Base-by-base conservation (phyloP, 2,329 filamentous ascomycete genomes). In the Biscogniauxia sp. region DNA sequence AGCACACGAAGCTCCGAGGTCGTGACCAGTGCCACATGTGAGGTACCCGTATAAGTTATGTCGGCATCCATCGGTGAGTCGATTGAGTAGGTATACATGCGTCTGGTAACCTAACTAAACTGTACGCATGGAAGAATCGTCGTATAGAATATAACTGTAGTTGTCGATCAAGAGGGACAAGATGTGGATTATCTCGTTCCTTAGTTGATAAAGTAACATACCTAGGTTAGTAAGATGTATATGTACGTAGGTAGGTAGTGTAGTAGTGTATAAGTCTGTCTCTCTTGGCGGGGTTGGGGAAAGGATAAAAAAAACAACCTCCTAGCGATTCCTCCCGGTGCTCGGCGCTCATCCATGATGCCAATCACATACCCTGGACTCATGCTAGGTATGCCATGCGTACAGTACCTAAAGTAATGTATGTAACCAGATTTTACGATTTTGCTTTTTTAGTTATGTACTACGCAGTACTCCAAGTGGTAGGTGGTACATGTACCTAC, bases 61-160 rank as follows among this genome's bases (percentile, higher is more conserved):
- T 60, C 64, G 64, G 64, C 59, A 67, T 63, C 67, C 68, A 69
- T 70, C 68, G 67, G 68, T 69, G 67, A 70, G 64, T 45, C 15
- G 9, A 37, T 15, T 9, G 2, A 7, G 32, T 15, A 23, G 23
- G 23, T 23, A 23, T 23, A 23, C 23, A 23, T 23, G 23, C 23
- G n/a, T 28, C 28, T 32, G 11, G 7, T 32, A 32, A 32, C 28
- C 28, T 32, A 32, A 1, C 7, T 32, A 32, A 32, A 13, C 28
- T 32, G 3, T 45, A 17, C 15, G 37, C 37, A 45, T 45, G 6
- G 37, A 15, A 17, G 17, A 45, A n/a, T 17, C n/a, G 37, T 45
- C 37, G 37, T n/a, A n/a, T 45, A 45, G 17, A 11, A 17, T 45
- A 45, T 45, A 45, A 45, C 7, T 45, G 37, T 45, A 4, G 11